These are phyloP conservation scores for Medicago lupulina DNA, from an alignment of 306 rosid species.

Conservation along the genomic window DNA sequence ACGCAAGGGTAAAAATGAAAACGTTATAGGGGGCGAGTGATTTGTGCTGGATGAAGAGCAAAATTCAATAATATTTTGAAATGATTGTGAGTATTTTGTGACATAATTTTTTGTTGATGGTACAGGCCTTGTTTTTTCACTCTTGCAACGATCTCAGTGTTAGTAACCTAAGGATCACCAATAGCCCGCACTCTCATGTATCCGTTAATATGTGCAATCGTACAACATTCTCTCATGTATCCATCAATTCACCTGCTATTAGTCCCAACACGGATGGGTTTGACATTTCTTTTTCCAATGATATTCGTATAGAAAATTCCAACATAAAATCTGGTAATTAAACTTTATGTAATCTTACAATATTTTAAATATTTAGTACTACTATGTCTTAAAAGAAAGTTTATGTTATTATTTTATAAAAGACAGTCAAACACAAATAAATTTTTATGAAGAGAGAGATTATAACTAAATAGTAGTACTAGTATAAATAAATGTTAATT, in stretches of 20 bases:
- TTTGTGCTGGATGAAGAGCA: too few species aligned
- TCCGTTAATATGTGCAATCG: neutral
- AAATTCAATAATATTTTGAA: neutral
- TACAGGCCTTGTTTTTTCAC: constrained; percentile 7
- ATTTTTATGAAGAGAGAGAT: neutral
- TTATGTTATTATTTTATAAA: too few species aligned
- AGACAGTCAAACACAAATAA: neutral
- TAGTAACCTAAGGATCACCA: neutral
- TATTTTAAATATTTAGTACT: neutral
- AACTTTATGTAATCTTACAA: neutral
- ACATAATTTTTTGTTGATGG: neutral
- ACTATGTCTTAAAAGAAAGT: too few species aligned
- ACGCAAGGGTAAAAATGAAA: too few species aligned
- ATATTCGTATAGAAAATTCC: constrained; percentile 32
- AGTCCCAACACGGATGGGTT: constrained; percentile 65
- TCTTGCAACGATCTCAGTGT: constrained; percentile 8
- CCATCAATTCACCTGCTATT: constrained; percentile 34
- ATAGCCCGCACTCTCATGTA: constrained; percentile 44
- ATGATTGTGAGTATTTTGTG: neutral
- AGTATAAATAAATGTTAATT: too few species aligned
- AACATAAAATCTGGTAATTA: constrained; percentile 43
- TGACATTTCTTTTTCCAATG: constrained; percentile 32
- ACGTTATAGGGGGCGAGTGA: too few species aligned
- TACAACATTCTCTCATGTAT: constrained; percentile 13
- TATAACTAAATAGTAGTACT: too few species aligned